Evolutionary conservation across 1,284 basidiomycete species (phyloP), one percentile per base, ranked within the genome.

Genomic region (Cutaneotrichosporon cyanovorans): DNA sequence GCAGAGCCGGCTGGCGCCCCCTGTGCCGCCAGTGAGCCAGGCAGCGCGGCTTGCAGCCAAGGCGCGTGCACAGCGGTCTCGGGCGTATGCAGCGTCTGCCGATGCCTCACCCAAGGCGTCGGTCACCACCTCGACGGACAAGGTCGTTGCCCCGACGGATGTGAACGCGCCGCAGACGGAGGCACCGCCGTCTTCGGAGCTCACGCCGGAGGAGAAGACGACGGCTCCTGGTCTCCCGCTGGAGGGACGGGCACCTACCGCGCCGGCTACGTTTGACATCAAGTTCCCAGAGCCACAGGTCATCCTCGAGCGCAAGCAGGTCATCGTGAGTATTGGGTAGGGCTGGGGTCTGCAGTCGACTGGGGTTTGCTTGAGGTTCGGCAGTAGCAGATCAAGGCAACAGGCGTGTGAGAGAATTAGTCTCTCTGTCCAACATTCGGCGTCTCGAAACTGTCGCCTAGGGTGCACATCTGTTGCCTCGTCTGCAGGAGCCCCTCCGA

Each of bases 281-380:
- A 42, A 48, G 42, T 51, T 54, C 40, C 53, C 66, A 16, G 42
- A 45, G 21, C 48, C 54, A n/a, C 22, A 35, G 19, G 46, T 40
- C 6, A 49, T 51, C 12, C 32, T 42, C 11, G 51, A 54, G 40
- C 11, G 48, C 10, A 50, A 57, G 3, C 65, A 66, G 54, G 48
- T 57, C 37, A 69, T 69, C 40, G 68, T 69, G 48, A 59, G 67
- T 58, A n/a, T n/a, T n/a, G n/a, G n/a, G n/a, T n/a, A n/a, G n/a
- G n/a, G n/a, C n/a, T n/a, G n/a, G n/a, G n/a, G n/a, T n/a, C n/a
- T n/a, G n/a, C n/a, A n/a, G n/a, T n/a, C n/a, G n/a, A n/a, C n/a
- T n/a, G n/a, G n/a, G n/a, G n/a, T n/a, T n/a, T n/a, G n/a, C n/a
- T n/a, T n/a, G n/a, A n/a, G n/a, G n/a, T n/a, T n/a, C n/a, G n/a